These are phyloP conservation scores for Pichia sp. DNA, from an alignment of 1,139 yeast species.

Conservation along the genomic window DNA sequence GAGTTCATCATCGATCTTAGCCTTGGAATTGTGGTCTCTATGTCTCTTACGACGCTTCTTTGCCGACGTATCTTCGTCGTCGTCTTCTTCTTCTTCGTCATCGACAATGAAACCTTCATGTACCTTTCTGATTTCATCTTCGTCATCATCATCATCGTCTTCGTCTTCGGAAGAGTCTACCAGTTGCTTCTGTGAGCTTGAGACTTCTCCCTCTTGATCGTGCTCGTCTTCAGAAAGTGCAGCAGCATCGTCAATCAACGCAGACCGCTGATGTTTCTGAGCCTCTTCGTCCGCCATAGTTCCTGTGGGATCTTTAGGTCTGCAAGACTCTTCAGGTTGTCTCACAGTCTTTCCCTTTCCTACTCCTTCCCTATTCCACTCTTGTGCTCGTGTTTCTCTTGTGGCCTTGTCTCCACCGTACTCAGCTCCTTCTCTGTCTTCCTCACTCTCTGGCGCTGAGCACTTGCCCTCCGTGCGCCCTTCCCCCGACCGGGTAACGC, in stretches of 20 bases:
- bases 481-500: conserved; percentile 1
- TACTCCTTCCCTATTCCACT: neutral
- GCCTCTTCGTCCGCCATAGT: conserved; percentile 12
- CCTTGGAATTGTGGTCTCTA: conserved; percentile 33
- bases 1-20: conserved; percentile 57
- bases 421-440: neutral
- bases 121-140: conserved; percentile 44
- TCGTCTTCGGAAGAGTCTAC: conserved; percentile 33
- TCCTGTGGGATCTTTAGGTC: neutral
- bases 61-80: conserved; percentile 31
- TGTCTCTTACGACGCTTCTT: conserved; percentile 38
- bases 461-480: neutral
- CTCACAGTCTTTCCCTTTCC: neutral
- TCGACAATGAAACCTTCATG: conserved; percentile 61
- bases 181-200: conserved; percentile 6
- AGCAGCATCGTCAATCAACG: conserved; percentile 20
- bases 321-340: neutral
- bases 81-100: conserved; percentile 65
- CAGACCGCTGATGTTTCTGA: conserved; percentile 3
- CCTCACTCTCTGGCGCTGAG: neutral
- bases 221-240: conserved; percentile 19
- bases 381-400: no score
- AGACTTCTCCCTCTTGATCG: conserved; percentile 8
- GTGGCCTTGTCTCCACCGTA: neutral
- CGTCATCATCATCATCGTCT: conserved; percentile 37